Percentiles rank a stretch among this genome's conserved stretches.
These are phyloP conservation scores for Aspergillus piperis DNA, from an alignment of 2,329 filamentous ascomycete species.

Conservation along the genomic window DNA sequence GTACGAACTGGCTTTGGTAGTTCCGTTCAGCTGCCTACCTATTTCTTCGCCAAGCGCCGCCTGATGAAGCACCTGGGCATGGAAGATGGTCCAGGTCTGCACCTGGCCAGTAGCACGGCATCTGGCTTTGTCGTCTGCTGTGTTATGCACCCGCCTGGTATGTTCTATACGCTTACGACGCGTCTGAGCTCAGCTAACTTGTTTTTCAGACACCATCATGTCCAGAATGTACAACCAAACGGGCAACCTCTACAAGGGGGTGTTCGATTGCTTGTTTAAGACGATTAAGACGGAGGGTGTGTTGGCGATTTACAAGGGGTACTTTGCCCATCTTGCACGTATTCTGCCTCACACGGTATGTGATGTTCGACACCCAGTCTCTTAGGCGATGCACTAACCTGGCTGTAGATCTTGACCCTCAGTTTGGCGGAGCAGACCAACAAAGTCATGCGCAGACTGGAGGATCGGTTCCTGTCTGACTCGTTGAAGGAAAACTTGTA, in stretches of 20 bases:
- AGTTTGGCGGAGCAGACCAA: constrained; percentile 96
- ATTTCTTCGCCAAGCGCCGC: constrained; percentile 93
- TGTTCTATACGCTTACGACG: constrained; percentile 28
- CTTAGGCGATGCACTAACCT: constrained; percentile 23
- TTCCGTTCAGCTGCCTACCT: constrained; percentile 93
- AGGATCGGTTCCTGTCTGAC: constrained; percentile 59
- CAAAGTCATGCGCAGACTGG: constrained; percentile 80
- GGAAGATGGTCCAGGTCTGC: constrained; percentile 85
- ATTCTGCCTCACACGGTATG: constrained; percentile 86
- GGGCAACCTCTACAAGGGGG: constrained; percentile 90
- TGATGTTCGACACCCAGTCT: constrained; percentile 5
- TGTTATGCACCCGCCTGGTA: constrained; percentile 95
- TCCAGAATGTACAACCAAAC: constrained; percentile 98
- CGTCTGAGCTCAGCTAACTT: constrained; percentile 7
- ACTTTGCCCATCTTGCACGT: constrained; percentile 88
- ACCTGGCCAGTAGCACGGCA: constrained; percentile 82
- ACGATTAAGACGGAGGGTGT: constrained; percentile 89
- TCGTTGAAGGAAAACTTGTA: constrained; percentile 51
- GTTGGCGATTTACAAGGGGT: constrained; percentile 95
- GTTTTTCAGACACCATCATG: constrained; percentile 84
- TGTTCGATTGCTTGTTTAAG: constrained; percentile 88
- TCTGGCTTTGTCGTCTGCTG: constrained; percentile 97
- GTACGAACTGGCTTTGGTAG: constrained; percentile 94
- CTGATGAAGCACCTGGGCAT: constrained; percentile 80
- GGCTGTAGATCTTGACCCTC: constrained; percentile 73